Conservation (phyloP, 169 alveolate species). For the Fabrea salina region DNA sequence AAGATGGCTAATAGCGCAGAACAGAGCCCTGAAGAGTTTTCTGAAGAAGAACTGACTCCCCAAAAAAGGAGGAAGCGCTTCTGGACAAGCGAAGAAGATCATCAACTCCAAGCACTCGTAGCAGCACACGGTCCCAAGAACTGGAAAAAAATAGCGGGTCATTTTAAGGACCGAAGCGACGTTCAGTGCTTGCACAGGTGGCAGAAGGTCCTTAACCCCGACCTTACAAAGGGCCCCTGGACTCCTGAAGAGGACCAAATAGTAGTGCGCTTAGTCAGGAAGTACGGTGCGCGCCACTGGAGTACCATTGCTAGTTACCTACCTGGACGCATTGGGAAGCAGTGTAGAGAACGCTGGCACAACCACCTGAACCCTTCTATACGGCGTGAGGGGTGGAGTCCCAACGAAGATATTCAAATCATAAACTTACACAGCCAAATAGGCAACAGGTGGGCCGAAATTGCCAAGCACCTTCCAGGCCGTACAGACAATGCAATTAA, state of each 20-base stretch:
- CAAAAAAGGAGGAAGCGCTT: no score
- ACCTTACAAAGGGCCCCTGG: slow-evolving; percentile 81
- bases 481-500: slow-evolving; percentile 81
- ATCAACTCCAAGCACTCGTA: slow-evolving; percentile 61
- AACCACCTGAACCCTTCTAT: slow-evolving; percentile 79
- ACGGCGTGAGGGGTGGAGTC: slow-evolving; percentile 76
- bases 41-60: no score
- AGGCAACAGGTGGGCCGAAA: slow-evolving; percentile 79
- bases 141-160: slow-evolving; percentile 76
- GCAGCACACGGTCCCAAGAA: slow-evolving; percentile 67
- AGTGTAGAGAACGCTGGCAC: slow-evolving; percentile 81
- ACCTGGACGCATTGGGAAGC: slow-evolving; percentile 47
- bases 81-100: slow-evolving; percentile 66
- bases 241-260: slow-evolving; percentile 76
- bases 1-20: no score
- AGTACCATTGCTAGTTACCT: slow-evolving; percentile 23
- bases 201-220: slow-evolving; percentile 76
- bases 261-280: slow-evolving; percentile 58
- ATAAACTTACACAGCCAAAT: neutral
- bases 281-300: slow-evolving; percentile 70
- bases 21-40: no score
- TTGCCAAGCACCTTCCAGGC: slow-evolving; percentile 73
- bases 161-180: slow-evolving; percentile 64
- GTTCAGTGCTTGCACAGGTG: slow-evolving; percentile 75
- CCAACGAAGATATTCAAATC: slow-evolving; percentile 74